Conservation (phyloP, 169 alveolate genomes). For the Theileria equi region DNA sequence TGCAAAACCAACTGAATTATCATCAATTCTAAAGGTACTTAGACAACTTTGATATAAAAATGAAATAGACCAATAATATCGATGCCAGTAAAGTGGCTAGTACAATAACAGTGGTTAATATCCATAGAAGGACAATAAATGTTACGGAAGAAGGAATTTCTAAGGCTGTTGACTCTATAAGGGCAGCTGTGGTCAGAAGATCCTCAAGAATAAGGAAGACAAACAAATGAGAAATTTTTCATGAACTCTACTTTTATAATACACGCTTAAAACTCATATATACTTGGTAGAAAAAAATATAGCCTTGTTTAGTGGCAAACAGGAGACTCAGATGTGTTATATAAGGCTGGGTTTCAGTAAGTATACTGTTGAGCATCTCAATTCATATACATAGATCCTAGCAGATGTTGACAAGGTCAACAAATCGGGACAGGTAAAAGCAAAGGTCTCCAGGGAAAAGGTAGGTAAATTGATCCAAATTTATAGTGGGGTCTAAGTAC, state of each 20-base stretch:
- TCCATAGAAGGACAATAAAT: background rate
- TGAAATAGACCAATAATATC: background rate
- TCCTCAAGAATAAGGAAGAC: conserved; percentile 50
- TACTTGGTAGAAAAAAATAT: background rate
- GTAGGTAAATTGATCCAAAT: background rate
- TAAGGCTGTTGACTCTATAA: conserved; percentile 19
- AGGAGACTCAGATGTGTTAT: background rate
- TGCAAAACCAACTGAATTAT: background rate
- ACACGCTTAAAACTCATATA: too few species aligned
- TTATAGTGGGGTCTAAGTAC: conserved; percentile 23
- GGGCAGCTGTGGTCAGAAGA: conserved; percentile 25
- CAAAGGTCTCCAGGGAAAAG: conserved; percentile 6
- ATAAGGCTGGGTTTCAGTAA: background rate
- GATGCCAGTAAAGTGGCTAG: conserved; percentile 1
- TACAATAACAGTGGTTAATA: background rate
- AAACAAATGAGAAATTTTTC: background rate
- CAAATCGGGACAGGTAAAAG: background rate
- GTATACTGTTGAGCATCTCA: background rate
- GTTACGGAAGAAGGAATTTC: conserved; percentile 11
- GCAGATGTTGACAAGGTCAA: background rate
- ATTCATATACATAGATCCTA: background rate
- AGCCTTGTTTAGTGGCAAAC: background rate
- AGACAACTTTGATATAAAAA: conserved; percentile 2
- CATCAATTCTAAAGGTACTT: conserved; percentile 13
- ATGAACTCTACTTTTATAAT: too few species aligned